Percentiles rank a stretch among this genome's conserved stretches.
phyloP scores from a whole-genome alignment of 345 rosid genomes.

The Acer campestre region DNA sequence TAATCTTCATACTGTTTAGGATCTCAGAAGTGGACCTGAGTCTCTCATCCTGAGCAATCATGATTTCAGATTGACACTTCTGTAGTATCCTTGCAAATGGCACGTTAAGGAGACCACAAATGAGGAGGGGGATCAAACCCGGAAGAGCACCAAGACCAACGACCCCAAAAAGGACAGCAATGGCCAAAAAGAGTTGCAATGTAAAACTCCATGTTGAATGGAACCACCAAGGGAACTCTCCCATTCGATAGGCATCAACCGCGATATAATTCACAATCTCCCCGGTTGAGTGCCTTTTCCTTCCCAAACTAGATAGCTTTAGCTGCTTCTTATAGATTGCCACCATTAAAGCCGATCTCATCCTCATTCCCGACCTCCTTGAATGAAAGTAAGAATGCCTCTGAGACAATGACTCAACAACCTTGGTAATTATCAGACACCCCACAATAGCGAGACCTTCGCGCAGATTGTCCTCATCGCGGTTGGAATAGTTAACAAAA shows the following conservation, averaged over 20 bases:
- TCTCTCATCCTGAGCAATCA: constrained; percentile 74
- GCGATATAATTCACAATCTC: constrained; percentile 79
- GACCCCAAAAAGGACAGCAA: constrained; percentile 51
- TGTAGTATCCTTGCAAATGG: constrained; percentile 64
- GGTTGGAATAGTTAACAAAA: constrained; percentile 59
- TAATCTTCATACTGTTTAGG: constrained; percentile 72
- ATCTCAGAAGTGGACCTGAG: constrained; percentile 66
- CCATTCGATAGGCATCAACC: constrained; percentile 82
- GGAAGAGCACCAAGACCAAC: constrained; percentile 68
- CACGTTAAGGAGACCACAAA: constrained; percentile 50
- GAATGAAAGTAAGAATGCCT: constrained; percentile 69
- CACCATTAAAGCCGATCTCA: constrained; percentile 75
- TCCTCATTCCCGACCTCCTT: constrained; percentile 72
- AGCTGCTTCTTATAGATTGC: constrained; percentile 67
- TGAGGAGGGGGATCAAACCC: constrained; percentile 52
- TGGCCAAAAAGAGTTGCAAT: constrained; percentile 56
- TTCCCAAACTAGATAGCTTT: constrained; percentile 62
- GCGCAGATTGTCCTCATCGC: constrained; percentile 35
- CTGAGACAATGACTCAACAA: constrained; percentile 67
- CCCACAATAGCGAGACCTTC: constrained; percentile 56
- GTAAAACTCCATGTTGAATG: constrained; percentile 56
- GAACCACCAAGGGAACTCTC: constrained; percentile 81
- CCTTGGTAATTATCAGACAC: constrained; percentile 46
- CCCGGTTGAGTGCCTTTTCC: constrained; percentile 69
- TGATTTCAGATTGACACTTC: constrained; percentile 62